Percentiles rank a stretch among this genome's conserved stretches.
These are phyloP conservation scores for Cercophora sp. DNA, from an alignment of 495 filamentous ascomycete species.

Conservation along the genomic window DNA sequence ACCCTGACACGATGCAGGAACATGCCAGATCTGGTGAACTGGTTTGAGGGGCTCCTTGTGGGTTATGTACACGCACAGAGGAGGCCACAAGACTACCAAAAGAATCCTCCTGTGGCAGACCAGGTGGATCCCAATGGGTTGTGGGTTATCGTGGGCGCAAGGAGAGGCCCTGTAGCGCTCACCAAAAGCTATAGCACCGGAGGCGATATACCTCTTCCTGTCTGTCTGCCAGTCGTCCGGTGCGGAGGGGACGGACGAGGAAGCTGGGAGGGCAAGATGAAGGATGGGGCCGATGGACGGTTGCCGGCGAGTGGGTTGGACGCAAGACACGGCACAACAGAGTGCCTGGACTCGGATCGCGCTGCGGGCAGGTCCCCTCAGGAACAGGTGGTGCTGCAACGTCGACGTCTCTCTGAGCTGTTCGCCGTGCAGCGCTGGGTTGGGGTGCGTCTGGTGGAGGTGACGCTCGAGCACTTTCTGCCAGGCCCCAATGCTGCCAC, in stretches of 20 bases:
- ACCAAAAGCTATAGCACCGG: conserved; percentile 20
- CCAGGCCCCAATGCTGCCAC: conserved; percentile 10
- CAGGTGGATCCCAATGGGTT: conserved; percentile 13
- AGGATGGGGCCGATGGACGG: conserved; percentile 3
- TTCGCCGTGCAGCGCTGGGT: conserved; percentile 4
- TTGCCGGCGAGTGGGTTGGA: background rate
- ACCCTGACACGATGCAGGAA: conserved; percentile 4
- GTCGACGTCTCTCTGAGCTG: background rate
- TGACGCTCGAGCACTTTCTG: conserved; percentile 18
- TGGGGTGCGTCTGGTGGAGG: conserved; percentile 17
- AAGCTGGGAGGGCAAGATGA: background rate
- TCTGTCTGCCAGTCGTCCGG: conserved; percentile 11
- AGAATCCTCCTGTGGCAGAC: conserved; percentile 3
- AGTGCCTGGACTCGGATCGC: background rate
- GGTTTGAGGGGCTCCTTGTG: conserved; percentile 16
- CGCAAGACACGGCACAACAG: conserved; percentile 7
- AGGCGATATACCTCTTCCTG: conserved; percentile 17
- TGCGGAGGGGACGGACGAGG: conserved; percentile 8
- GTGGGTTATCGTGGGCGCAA: conserved; percentile 19
- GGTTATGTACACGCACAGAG: conserved; percentile 25
- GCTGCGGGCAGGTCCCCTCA: conserved; percentile 10
- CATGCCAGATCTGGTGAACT: conserved; percentile 9
- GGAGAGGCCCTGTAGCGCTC: conserved; percentile 15
- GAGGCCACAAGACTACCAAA: background rate
- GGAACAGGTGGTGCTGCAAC: conserved; percentile 8